These are phyloP conservation scores for Citrus glauca DNA, from an alignment of 345 rosid species.

Conservation along the genomic window DNA sequence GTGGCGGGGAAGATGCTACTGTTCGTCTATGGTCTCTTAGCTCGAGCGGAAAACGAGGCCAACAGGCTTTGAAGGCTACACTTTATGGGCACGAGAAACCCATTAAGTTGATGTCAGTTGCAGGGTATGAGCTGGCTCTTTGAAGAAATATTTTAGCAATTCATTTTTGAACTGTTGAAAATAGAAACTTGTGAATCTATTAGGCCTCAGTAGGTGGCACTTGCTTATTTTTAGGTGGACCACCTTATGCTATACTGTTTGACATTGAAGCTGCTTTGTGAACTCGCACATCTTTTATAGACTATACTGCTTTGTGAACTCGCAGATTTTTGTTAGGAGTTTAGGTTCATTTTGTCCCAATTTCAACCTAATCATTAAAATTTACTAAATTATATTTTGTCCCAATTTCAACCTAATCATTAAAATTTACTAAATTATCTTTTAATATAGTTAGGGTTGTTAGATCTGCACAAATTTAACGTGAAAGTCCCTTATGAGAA, in stretches of 20 bases:
- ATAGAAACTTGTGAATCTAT: not conserved
- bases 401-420: not conserved
- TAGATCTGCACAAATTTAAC: not conserved
- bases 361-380: not conserved
- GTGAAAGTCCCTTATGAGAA: not conserved
- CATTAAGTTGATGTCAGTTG: constrained; percentile 51
- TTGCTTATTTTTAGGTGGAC: not conserved
- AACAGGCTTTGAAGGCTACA: constrained; percentile 56
- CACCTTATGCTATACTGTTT: not conserved
- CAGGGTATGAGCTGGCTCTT: constrained; percentile 41
- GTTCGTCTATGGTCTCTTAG: constrained; percentile 68
- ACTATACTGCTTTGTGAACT: not conserved
- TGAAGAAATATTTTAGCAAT: constrained; percentile 4
- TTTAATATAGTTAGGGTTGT: not conserved
- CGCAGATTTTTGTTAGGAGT: not conserved
- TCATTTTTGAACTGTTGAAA: constrained; percentile 3
- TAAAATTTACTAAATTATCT: not conserved
- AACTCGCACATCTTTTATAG: not conserved
- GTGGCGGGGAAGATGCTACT: constrained; percentile 73
- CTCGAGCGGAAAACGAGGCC: constrained; percentile 55
- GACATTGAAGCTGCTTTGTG: not conserved
- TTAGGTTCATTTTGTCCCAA: not conserved
- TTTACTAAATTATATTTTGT: not conserved
- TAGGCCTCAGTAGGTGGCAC: not conserved
- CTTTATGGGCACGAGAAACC: constrained; percentile 62